These are phyloP conservation scores for Ophiostoma perfectum DNA, from an alignment of 2,329 filamentous ascomycete species.

Conservation along the genomic window DNA sequence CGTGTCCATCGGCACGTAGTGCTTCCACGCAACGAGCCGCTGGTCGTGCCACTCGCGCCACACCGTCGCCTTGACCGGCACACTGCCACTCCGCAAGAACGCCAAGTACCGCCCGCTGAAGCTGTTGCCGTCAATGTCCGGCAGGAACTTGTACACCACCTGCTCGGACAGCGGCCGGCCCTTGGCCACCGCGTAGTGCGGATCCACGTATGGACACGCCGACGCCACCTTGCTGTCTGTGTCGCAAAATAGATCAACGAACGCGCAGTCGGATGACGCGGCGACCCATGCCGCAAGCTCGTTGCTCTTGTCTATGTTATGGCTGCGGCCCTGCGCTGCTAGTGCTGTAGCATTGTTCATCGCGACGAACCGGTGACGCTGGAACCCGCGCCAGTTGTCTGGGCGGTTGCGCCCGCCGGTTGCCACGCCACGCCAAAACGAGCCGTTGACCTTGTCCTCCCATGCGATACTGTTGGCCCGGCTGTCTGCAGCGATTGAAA, in stretches of 20 bases:
- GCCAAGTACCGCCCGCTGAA: constrained; percentile 61
- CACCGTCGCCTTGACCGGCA: constrained; percentile 72
- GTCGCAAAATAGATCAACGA: constrained; percentile 51
- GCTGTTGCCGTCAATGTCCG: constrained; percentile 66
- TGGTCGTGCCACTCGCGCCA: constrained; percentile 78
- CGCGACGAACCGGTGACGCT: constrained; percentile 67
- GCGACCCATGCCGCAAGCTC: constrained; percentile 46
- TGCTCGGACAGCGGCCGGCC: constrained; percentile 46
- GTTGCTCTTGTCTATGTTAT: constrained; percentile 31
- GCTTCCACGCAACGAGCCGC: constrained; percentile 68
- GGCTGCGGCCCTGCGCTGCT: constrained; percentile 34
- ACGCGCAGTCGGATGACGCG: constrained; percentile 46
- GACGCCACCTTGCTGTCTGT: constrained; percentile 28
- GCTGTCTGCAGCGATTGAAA: constrained; percentile 50
- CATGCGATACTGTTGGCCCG: constrained; percentile 43
- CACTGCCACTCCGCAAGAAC: constrained; percentile 62
- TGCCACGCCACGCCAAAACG: constrained; percentile 63
- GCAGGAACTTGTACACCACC: constrained; percentile 61
- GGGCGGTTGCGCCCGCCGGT: constrained; percentile 56
- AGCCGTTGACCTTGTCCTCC: constrained; percentile 50
- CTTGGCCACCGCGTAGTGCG: constrained; percentile 39
- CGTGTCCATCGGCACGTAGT: constrained; percentile 76
- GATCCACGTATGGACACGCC: constrained; percentile 44
- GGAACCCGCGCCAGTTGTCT: constrained; percentile 65
- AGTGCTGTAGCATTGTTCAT: constrained; percentile 59